Percentiles rank a stretch among this genome's conserved stretches.
phyloP scores from a whole-genome alignment of 177 flowering plant genomes.

The Vitis hybrid region DNA sequence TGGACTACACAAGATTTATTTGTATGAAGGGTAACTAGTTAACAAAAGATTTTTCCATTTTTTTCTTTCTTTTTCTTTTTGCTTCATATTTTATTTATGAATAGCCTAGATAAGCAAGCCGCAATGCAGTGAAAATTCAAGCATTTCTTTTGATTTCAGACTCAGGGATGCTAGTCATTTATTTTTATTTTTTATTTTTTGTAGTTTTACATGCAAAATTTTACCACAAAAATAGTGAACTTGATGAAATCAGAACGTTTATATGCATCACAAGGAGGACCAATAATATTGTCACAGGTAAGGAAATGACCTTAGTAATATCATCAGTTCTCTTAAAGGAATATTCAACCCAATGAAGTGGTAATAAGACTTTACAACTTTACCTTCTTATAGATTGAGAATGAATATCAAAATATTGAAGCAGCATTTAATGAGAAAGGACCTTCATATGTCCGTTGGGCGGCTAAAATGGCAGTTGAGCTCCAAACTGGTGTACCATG shows the following conservation, averaged over 20 bases:
- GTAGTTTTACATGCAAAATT: conserved; percentile 73
- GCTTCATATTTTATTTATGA: no score
- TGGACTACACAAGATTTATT: no score
- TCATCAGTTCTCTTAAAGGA: no score
- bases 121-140: no score
- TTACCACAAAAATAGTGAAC: conserved; percentile 67
- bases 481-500: conserved; percentile 51
- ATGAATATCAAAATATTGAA: conserved; percentile 37
- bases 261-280: conserved; percentile 90
- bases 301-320: background rate
- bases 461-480: conserved; percentile 46
- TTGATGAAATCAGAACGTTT: conserved; percentile 68
- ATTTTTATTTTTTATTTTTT: background rate
- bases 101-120: no score
- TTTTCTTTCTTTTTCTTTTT: background rate
- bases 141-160: no score
- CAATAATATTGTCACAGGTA: conserved; percentile 88
- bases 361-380: no score
- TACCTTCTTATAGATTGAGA: conserved; percentile 35
- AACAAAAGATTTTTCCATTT: background rate
- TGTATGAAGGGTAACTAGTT: no score
- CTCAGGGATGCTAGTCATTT: background rate
- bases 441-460: conserved; percentile 36
- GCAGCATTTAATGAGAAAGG: conserved; percentile 22
- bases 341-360: no score